Evolutionary conservation across 352 stramenopile genomes (phyloP), one percentile per base, ranked within the genome.

Genomic region (Pythium brassicae): DNA sequence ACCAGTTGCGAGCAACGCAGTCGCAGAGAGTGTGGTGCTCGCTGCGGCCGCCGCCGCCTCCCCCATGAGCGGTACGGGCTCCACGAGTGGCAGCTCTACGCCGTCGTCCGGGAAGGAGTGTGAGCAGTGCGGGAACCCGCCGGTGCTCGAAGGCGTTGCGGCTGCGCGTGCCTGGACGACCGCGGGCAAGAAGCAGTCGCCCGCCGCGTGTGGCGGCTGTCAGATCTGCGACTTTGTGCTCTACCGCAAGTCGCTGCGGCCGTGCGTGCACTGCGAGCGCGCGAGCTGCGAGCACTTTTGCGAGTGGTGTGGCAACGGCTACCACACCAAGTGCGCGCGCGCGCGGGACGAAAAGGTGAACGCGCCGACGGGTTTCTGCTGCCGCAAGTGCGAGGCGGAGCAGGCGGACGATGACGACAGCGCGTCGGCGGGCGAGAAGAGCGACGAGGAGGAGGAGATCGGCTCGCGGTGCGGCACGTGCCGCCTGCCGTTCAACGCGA

Each of bases 221-320:
- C 83, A 93, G 65, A 81, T 94, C 42, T 94, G 84, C 66, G 80
- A 87, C 59, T 94, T 87, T 45, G 83, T 94, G 47, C 69, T 69
- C 22, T 86, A 76, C 60, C 81, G 81, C 29, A 83, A 87, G 55
- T 65, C 78, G 8, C 75, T 84, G 55, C 70, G 84, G 27, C 74
- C 79, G 22, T 94, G 84, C 51, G 68, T 89, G 10, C 63, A 80
- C 44, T 94, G 84, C 61, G 45, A 73, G 32, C 75, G 72, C 45
- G 65, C 63, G 9, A 67, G 72, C 32, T 92, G 82, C 59, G 76
- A 94, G 46, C 69, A 87, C 48, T 94, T 92, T 46, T 94, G 84
- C 63, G 84, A 94, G 39, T 92, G 80, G 80, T 94, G 84, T 53
- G 84, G 82, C 57, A 78, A 86, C 44, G 84, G 84, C 42, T 89